phyloP scores from a whole-genome alignment of 345 rosid species.

The Rhizophora mangle region DNA sequence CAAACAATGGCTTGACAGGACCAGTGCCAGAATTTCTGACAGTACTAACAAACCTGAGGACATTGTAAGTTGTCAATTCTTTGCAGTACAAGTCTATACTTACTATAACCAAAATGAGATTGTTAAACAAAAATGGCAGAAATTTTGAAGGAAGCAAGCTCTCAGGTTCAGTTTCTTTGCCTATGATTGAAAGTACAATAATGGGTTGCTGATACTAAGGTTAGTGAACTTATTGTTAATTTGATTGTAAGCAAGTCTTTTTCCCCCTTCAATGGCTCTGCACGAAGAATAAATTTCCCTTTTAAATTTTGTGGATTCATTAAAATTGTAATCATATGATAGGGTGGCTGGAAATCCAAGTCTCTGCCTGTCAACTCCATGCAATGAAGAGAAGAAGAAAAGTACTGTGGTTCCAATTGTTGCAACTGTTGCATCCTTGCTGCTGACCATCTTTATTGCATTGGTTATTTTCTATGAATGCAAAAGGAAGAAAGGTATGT shows the following conservation, averaged over 20 bases:
- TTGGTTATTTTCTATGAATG: slow-evolving; percentile 15
- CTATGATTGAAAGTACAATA: background rate
- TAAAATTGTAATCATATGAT: slow-evolving; percentile 5
- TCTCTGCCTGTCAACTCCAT: slow-evolving; percentile 33
- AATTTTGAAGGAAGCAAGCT: slow-evolving; percentile 29
- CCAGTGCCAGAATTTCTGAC: slow-evolving; percentile 31
- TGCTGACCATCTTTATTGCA: slow-evolving; percentile 27
- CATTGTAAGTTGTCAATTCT: slow-evolving; percentile 31
- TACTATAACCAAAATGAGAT: background rate
- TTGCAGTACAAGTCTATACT: background rate
- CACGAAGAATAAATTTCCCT: background rate
- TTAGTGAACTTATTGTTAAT: background rate
- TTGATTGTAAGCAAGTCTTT: no score
- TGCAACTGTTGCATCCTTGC: slow-evolving; percentile 24
- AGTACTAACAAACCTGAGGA: slow-evolving; percentile 29
- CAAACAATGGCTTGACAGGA: no score
- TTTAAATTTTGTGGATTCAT: background rate
- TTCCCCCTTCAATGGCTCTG: background rate
- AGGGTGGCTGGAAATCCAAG: slow-evolving; percentile 43
- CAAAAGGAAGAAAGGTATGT: slow-evolving; percentile 25
- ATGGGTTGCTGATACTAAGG: slow-evolving; percentile 23
- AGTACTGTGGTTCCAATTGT: slow-evolving; percentile 31
- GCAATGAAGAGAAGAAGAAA: slow-evolving; percentile 39
- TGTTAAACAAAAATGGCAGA: no score
- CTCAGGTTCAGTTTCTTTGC: slow-evolving; percentile 14